A percentile compares a stretch with the other conserved stretches of the same genome.
Evolutionary conservation across 345 rosid genomes (phyloP).

Genomic region (Eucalyptus urophylla): DNA sequence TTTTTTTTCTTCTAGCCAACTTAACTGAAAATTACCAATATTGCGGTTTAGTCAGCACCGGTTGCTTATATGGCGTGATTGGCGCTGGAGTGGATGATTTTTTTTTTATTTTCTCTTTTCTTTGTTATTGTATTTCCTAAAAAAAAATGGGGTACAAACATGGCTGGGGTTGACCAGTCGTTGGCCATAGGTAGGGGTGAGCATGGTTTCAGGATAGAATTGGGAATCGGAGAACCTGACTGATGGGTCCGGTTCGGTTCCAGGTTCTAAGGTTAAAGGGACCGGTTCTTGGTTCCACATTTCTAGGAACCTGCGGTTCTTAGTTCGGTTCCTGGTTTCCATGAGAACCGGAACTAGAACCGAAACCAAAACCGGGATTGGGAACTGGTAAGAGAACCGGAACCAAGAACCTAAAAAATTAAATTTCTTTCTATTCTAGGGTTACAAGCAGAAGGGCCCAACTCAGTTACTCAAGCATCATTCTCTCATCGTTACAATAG

Average conservation of each 20-base stretch:
- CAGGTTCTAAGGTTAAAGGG: too few relatives aligned
- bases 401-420: too few relatives aligned
- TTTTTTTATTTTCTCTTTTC: too few relatives aligned
- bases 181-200: too few relatives aligned
- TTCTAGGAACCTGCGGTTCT: rapidly evolving
- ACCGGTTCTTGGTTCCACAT: rapidly evolving
- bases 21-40: rapidly evolving
- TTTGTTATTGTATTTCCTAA: neutral
- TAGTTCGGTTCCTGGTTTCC: rapidly evolving
- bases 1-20: too few relatives aligned
- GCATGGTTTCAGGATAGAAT: rapidly evolving
- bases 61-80: neutral
- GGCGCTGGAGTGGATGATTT: too few relatives aligned
- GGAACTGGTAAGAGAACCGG: too few relatives aligned
- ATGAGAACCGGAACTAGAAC: rapidly evolving
- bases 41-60: rapidly evolving
- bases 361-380: rapidly evolving
- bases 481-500: too few relatives aligned
- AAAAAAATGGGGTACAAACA: neutral
- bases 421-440: too few relatives aligned
- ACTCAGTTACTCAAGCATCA: too few relatives aligned
- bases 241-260: rapidly evolving
- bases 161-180: rapidly evolving
- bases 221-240: rapidly evolving
- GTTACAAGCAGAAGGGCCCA: too few relatives aligned